phyloP scores from a whole-genome alignment of 1,139 yeast species.

The Debaryomycetaceae sp. region DNA sequence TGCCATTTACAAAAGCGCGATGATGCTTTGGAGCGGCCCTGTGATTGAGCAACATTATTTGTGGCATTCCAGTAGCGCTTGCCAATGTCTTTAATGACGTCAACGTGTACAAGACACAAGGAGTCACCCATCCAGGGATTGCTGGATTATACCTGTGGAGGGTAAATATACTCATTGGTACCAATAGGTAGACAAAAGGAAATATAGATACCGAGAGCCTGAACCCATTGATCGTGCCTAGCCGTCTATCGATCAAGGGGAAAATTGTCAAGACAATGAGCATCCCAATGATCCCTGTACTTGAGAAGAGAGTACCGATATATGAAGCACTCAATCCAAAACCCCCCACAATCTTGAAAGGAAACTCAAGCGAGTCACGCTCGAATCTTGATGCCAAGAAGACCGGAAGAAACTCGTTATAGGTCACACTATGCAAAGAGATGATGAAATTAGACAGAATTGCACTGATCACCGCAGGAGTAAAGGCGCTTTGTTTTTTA shows the following conservation, averaged over 20 bases:
- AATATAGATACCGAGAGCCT: slow-evolving; percentile 18
- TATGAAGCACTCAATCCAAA: slow-evolving; percentile 28
- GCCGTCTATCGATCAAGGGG: slow-evolving; percentile 21
- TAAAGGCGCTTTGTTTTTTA: slow-evolving; percentile 15
- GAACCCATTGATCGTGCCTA: slow-evolving; percentile 19
- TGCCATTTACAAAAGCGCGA: slow-evolving; percentile 21
- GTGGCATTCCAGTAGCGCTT: slow-evolving; percentile 17
- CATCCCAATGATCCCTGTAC: slow-evolving; percentile 23
- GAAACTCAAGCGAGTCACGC: slow-evolving; percentile 35
- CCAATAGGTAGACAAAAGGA: slow-evolving; percentile 19
- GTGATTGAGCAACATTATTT: slow-evolving; percentile 16
- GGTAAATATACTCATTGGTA: slow-evolving; percentile 22
- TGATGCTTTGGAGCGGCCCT: slow-evolving; percentile 20
- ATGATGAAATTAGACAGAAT: slow-evolving; percentile 39
- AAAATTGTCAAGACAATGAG: slow-evolving; percentile 19
- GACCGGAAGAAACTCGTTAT: slow-evolving; percentile 57
- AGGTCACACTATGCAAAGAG: slow-evolving; percentile 50
- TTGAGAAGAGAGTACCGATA: slow-evolving; percentile 22
- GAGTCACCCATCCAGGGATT: slow-evolving; percentile 15
- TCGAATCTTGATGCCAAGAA: slow-evolving; percentile 48
- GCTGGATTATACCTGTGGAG: slow-evolving; percentile 14
- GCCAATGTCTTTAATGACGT: slow-evolving; percentile 18
- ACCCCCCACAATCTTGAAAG: slow-evolving; percentile 47
- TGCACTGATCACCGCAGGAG: slow-evolving; percentile 36
- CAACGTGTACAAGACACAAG: slow-evolving; percentile 9